Evolutionary conservation across 345 rosid genomes (phyloP), one percentile per base, ranked within the genome.

Genomic region (Citrus trifoliata): DNA sequence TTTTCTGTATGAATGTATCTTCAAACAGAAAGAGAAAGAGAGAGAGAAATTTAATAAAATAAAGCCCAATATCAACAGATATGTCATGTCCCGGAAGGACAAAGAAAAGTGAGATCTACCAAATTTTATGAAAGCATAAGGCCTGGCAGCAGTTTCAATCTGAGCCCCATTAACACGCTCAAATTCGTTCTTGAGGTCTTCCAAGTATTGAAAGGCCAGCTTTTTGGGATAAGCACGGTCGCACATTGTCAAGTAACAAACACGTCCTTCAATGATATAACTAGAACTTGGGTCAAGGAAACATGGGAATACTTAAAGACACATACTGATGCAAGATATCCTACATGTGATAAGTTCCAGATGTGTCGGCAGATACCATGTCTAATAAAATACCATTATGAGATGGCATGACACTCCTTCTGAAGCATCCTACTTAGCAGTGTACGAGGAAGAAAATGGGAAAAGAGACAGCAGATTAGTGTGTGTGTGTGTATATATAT

Each of bases 1-100:
- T 97, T 88, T 88, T 97, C 94, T 94, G 97, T 83, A 97, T 94
- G 87, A 94, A 93, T 61, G 99, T 93, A 86, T 94, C 99, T 97
- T 77, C 70, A 78, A 80, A 67, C 66, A 75, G 16, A 79, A 4
- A 70, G 22, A 78, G 10, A 37, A 56, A 4, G 60, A 77, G 28
- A 42, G 65, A 27, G 72, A 77, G 80, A 78, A 70, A 61, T 46
- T 75, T 40, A 64, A 78, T 80, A 78, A 82, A 73, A 63, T 42
- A 68, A 81, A 79, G 69, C 16, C 55, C 66, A 68, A 76, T 58
- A 58, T 79, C 66, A 77, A 73, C 63, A 75, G 21, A 80, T 67
- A 79, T 14, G 19, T 70, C 4, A 21, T 65, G 51, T 35, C 10
- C 56, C n/a, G 2, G 21, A 72, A 62, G 22, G 78, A 10, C 33